These are phyloP conservation scores for Hypoxylon crocopeplum DNA, from an alignment of 495 filamentous ascomycete genomes.

Conservation along the genomic window DNA sequence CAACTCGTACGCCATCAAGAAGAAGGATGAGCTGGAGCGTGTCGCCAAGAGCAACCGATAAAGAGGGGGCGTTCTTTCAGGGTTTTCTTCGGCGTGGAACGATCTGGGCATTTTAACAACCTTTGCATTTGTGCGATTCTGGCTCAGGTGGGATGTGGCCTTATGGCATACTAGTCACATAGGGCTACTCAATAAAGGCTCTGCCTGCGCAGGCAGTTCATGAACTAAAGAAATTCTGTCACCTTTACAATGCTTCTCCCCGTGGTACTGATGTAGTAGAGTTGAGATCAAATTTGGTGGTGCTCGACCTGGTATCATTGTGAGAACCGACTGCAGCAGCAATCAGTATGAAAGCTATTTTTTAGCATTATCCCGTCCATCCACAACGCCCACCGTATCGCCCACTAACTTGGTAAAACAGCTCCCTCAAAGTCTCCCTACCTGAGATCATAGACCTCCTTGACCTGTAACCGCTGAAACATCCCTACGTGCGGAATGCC, in stretches of 20 bases:
- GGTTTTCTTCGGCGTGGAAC: slow-evolving; percentile 53
- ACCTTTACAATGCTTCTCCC: too few relatives aligned
- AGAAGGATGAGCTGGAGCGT: slow-evolving; percentile 99
- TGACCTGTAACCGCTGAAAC: slow-evolving; percentile 56
- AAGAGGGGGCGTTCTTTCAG: slow-evolving; percentile 46
- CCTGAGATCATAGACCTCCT: not conserved
- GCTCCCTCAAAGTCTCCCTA: too few relatives aligned
- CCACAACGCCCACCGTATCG: too few relatives aligned
- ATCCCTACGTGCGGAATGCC: slow-evolving; percentile 86
- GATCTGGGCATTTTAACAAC: slow-evolving; percentile 57
- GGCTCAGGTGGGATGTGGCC: slow-evolving; percentile 53
- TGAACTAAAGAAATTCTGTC: slow-evolving; percentile 47
- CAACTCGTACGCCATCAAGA: slow-evolving; percentile 99
- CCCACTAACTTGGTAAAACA: too few relatives aligned
- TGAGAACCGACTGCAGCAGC: too few relatives aligned
- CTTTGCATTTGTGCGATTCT: slow-evolving; percentile 59
- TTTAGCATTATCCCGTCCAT: too few relatives aligned
- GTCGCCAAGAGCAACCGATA: slow-evolving; percentile 99
- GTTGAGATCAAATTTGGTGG: slow-evolving; percentile 5
- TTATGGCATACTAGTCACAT: slow-evolving; percentile 57
- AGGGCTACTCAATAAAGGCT: slow-evolving; percentile 53
- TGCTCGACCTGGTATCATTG: slow-evolving; percentile 31
- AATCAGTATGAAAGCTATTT: too few relatives aligned
- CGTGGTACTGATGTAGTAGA: too few relatives aligned
- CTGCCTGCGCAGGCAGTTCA: slow-evolving; percentile 41